Conservation (phyloP, 1,139 yeast genomes). For the Yamadazyma diddensiae region DNA sequence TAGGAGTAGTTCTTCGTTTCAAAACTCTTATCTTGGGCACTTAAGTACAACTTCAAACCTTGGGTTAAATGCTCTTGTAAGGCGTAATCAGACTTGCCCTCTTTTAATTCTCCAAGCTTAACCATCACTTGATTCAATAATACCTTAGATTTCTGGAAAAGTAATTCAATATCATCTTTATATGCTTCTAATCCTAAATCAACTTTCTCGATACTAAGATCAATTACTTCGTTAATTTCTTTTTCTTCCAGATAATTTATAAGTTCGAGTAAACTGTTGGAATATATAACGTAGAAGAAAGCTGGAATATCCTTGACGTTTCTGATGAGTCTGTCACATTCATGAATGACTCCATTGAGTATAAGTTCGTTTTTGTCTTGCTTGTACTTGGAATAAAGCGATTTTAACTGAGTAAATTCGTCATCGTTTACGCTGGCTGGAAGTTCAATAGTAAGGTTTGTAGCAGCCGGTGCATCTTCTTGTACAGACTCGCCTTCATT, state of each 20-base stretch:
- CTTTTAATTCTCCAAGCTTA: conserved; percentile 26
- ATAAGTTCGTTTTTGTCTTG: conserved; percentile 58
- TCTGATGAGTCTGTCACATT: conserved; percentile 79
- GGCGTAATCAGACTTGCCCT: background rate
- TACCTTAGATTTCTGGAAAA: conserved; percentile 55
- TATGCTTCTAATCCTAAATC: conserved; percentile 54
- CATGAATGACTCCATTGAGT: conserved; percentile 84
- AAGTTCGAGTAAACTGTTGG: conserved; percentile 66
- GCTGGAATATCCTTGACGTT: conserved; percentile 44
- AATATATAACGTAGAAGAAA: conserved; percentile 70
- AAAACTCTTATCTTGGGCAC: conserved; percentile 38
- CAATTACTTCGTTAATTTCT: conserved; percentile 36
- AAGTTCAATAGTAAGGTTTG: conserved; percentile 65
- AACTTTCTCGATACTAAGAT: conserved; percentile 68
- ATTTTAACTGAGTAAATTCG: conserved; percentile 69
- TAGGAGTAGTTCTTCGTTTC: conserved; percentile 21
- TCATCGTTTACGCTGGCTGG: conserved; percentile 71
- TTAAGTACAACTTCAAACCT: conserved; percentile 35
- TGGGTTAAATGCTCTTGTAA: background rate
- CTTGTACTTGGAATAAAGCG: conserved; percentile 62
- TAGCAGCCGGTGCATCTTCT: conserved; percentile 18
- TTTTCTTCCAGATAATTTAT: conserved; percentile 49
- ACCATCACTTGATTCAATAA: conserved; percentile 56
- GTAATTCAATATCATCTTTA: conserved; percentile 44
- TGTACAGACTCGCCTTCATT: conserved; percentile 9